A percentile compares a stretch with the other conserved stretches of the same genome.
Evolutionary conservation across 2,329 filamentous ascomycete species (phyloP).

Genomic region (Simplicillium aogashimaense): DNA sequence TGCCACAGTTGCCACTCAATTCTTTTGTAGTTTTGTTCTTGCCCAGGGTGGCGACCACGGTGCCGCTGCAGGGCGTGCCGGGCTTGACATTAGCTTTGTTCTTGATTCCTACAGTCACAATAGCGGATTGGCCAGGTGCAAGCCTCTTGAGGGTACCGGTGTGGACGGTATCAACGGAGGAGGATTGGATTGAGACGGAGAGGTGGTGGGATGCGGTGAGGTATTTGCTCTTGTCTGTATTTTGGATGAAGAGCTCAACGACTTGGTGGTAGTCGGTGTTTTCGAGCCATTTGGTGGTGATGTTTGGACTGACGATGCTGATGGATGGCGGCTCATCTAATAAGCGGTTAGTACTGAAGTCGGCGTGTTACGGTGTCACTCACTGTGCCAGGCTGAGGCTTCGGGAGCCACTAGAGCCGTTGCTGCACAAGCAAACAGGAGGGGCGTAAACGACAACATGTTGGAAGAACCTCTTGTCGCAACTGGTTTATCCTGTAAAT

Average conservation of each 20-base stretch:
- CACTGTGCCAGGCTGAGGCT: too few species aligned
- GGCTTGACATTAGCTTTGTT: slow-evolving; percentile 7
- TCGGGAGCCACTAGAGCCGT: too few species aligned
- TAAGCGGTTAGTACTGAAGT: neutral
- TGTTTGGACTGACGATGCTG: slow-evolving; percentile 1
- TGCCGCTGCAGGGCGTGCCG: slow-evolving; percentile 3
- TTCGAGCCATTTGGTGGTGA: slow-evolving; percentile 7
- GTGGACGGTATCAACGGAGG: slow-evolving; percentile 3
- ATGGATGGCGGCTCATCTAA: neutral
- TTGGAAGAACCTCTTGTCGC: too few species aligned
- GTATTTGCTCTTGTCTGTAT: slow-evolving; percentile 4
- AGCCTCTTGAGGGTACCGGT: slow-evolving; percentile 7
- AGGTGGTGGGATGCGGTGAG: slow-evolving; percentile 3
- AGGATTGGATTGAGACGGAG: slow-evolving; percentile 1
- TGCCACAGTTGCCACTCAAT: slow-evolving; percentile 1
- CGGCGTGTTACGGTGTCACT: too few species aligned
- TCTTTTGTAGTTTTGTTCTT: neutral
- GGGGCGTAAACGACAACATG: too few species aligned
- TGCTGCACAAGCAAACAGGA: too few species aligned
- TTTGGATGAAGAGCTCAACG: slow-evolving; percentile 6
- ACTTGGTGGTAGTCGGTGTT: slow-evolving; percentile 6
- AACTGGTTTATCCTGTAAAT: too few species aligned
- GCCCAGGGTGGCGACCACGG: neutral
- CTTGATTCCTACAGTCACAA: slow-evolving; percentile 6
- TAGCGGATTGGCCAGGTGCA: slow-evolving; percentile 5